Evolutionary conservation across 2,329 filamentous ascomycete genomes (phyloP).

Genomic region (Cryoendolithus antarcticus): DNA sequence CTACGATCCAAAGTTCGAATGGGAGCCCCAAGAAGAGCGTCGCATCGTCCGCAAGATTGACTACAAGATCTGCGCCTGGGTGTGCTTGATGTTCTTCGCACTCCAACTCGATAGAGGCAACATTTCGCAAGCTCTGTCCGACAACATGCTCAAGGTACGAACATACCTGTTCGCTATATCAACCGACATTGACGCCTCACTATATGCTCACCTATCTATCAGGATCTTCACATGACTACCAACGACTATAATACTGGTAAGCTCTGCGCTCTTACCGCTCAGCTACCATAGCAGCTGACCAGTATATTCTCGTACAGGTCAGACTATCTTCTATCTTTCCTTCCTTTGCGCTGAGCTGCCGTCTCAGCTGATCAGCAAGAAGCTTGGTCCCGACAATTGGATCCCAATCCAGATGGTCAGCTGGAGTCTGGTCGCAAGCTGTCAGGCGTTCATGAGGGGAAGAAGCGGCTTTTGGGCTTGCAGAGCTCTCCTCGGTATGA

Average conservation of each 20-base stretch:
- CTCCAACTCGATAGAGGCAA: constrained; percentile 39
- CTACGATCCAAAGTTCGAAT: constrained; percentile 45
- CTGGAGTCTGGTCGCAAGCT: constrained; percentile 32
- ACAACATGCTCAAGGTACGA: constrained; percentile 28
- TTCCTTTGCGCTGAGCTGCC: constrained; percentile 48
- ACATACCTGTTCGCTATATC: no score
- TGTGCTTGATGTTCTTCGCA: constrained; percentile 43
- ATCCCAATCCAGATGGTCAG: constrained; percentile 30
- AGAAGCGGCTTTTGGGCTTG: constrained; percentile 27
- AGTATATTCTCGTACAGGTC: constrained; percentile 5
- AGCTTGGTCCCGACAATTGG: constrained; percentile 33
- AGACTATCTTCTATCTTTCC: constrained; percentile 60
- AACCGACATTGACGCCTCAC: no score
- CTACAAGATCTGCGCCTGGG: constrained; percentile 38
- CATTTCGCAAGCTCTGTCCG: constrained; percentile 25
- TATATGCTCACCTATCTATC: constrained; percentile 10
- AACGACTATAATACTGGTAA: constrained; percentile 36
- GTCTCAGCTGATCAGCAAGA: constrained; percentile 31
- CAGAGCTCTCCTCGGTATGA: constrained; percentile 28
- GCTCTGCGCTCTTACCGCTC: neutral
- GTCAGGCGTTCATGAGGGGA: constrained; percentile 13
- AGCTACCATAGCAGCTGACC: neutral
- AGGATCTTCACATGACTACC: constrained; percentile 36
- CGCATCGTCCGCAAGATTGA: constrained; percentile 28
- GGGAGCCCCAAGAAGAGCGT: constrained; percentile 45